Conservation (phyloP, 176 grass and related monocot genomes). For the Lolium perenne region DNA sequence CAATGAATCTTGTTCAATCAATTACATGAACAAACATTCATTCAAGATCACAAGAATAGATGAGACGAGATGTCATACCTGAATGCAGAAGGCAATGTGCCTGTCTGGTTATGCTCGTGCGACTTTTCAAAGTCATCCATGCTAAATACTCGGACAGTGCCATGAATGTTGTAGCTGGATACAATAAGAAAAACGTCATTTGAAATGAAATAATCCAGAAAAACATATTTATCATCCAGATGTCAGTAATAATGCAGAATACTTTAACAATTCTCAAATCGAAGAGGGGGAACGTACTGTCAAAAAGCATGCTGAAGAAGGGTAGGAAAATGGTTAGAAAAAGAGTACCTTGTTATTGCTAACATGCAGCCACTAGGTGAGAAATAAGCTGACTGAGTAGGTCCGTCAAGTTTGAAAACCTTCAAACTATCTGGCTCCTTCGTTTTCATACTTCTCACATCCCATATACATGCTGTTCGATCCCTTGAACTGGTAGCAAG, state of each 20-base stretch:
- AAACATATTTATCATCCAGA: conserved; percentile 6
- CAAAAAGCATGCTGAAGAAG: neutral
- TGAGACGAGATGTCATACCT: conserved; percentile 47
- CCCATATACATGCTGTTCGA: conserved; percentile 59
- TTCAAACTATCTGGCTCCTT: conserved; percentile 40
- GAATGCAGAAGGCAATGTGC: conserved; percentile 49
- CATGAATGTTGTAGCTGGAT: conserved; percentile 52
- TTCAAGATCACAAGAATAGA: neutral
- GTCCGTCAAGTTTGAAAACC: conserved; percentile 38
- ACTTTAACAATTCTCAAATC: conserved; percentile 4
- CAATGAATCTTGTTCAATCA: neutral
- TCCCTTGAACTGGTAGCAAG: conserved; percentile 67
- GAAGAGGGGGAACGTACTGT: neutral
- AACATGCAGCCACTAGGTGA: conserved; percentile 60
- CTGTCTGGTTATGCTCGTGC: conserved; percentile 45
- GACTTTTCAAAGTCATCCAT: conserved; percentile 44
- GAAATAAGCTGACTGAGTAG: conserved; percentile 69
- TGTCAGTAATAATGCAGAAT: neutral
- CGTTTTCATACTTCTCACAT: conserved; percentile 58
- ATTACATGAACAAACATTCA: neutral
- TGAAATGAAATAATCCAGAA: neutral
- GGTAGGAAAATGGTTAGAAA: conserved; percentile 4
- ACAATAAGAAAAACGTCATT: conserved; percentile 24
- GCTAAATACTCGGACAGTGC: conserved; percentile 50
- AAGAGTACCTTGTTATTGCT: conserved; percentile 48